Base-by-base conservation (phyloP, 192 early-diverging fungal species). In the Ramicandelaber brevisporus region DNA sequence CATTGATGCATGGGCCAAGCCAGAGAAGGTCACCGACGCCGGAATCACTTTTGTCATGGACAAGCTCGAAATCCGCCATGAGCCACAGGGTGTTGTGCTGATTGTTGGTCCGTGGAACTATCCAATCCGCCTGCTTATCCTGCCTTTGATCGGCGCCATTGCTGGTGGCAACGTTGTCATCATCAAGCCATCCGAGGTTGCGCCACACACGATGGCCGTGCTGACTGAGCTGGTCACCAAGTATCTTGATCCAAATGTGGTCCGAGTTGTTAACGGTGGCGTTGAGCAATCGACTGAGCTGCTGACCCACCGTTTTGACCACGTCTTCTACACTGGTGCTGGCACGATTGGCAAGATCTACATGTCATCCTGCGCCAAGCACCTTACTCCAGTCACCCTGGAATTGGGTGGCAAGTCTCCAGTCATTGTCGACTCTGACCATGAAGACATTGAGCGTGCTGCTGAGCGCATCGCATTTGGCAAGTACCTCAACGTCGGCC, bases 321-420 rank as follows among this genome's bases (percentile, higher is more conserved):
- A 84, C 46, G 87, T 83, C 39, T 81, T 81, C 34, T 97, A 83
- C 51, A 97, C 90, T 0, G 90, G 90, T 31, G 74, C 61, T 40
- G 64, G 65, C 6, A 21, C 31, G 9, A 73, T 97, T 17, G 90
- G 72, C 21, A 74, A 67, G 37, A 63, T 87, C 16, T 61, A 92
- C 14, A 78, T 79, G 59, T 21, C 27, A 9, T 85, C 85, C 13
- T 86, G 85, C 14, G 70, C 76, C 10, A 72, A 86, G 43, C 50
- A 81, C 28, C 60, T 88, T 22, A 78, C 85, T 3, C 70, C 74
- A n/a, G 74, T 84, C 3, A 70, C 79, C 21, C 63, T 97, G 21
- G 90, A 92, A 53, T 68, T 97, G 14, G 90, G 90, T 26, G 90
- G 90, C 14, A 97, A 97, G 46, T 58, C 58, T 21, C 77, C 77